phyloP scores from a whole-genome alignment of 176 grass and related monocot genomes.

The Miscanthus lutarioriparius region DNA sequence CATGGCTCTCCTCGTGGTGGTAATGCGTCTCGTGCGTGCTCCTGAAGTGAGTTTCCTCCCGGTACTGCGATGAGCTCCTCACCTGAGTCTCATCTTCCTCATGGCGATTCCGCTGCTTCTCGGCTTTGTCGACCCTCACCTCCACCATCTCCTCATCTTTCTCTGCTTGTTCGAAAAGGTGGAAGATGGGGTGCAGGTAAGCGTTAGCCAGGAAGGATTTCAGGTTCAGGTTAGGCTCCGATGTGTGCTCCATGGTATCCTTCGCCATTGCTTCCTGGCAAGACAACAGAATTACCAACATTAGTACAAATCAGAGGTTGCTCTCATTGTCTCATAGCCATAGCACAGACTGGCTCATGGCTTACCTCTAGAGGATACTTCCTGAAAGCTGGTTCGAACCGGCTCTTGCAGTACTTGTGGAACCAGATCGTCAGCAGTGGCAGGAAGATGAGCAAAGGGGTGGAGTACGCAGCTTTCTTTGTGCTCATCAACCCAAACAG shows the following conservation, averaged over 20 bases:
- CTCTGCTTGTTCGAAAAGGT: conserved; percentile 47
- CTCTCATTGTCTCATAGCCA: background rate
- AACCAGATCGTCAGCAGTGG: conserved; percentile 88
- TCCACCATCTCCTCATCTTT: conserved; percentile 56
- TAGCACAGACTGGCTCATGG: background rate
- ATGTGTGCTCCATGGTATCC: conserved; percentile 68
- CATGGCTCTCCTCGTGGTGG: conserved; percentile 22
- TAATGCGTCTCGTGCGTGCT: conserved; percentile 30
- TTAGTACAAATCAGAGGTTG: background rate
- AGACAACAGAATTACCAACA: background rate
- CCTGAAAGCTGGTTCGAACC: conserved; percentile 88
- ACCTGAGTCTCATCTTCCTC: background rate
- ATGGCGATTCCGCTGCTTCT: background rate
- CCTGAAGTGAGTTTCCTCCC: conserved; percentile 34
- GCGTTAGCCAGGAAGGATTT: conserved; percentile 78
- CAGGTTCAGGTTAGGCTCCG: conserved; percentile 82
- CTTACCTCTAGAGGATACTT: conserved; percentile 88
- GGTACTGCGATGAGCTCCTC: conserved; percentile 38
- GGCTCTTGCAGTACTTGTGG: conserved; percentile 92
- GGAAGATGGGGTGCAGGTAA: conserved; percentile 94
- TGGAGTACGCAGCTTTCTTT: conserved; percentile 84
- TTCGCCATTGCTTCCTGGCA: conserved; percentile 92
- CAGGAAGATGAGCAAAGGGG: conserved; percentile 76
- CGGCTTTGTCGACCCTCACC: conserved; percentile 64
- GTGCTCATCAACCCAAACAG: conserved; percentile 84